Percentiles rank a stretch among this genome's conserved stretches.
Evolutionary conservation across 441 rosid genomes (phyloP).

Genomic region (Eutrema salsugineum): DNA sequence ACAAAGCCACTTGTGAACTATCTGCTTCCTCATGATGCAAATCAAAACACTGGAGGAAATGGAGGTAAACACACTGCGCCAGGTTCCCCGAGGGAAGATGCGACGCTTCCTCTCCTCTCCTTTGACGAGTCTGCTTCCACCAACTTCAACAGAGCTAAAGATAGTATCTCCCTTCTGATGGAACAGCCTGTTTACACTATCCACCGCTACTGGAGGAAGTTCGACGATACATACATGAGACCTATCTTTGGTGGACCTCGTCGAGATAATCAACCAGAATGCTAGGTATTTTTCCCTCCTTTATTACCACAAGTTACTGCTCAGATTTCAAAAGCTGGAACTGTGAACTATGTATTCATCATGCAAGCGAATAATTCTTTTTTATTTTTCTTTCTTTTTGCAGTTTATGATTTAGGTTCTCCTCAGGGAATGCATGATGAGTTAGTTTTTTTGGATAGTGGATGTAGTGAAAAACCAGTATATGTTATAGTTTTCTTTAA

Average conservation of each 20-base stretch:
- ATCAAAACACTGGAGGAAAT: not conserved
- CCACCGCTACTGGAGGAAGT: slow-evolving; percentile 86
- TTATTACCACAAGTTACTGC: not conserved
- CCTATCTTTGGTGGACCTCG: slow-evolving; percentile 82
- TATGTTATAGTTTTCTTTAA: not conserved
- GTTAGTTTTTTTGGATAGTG: slow-evolving; percentile 1
- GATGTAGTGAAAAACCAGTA: slow-evolving; percentile 6
- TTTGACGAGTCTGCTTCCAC: slow-evolving; percentile 63
- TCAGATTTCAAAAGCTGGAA: not conserved
- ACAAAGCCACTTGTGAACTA: slow-evolving; percentile 68
- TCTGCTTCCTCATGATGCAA: slow-evolving; percentile 48
- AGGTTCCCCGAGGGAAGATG: slow-evolving; percentile 49
- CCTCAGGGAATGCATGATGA: not conserved
- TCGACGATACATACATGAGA: slow-evolving; percentile 80
- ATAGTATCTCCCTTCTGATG: slow-evolving; percentile 65
- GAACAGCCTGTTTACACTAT: slow-evolving; percentile 75
- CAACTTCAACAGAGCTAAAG: slow-evolving; percentile 62
- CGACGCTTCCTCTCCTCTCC: slow-evolving; percentile 61
- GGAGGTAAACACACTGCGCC: slow-evolving; percentile 27
- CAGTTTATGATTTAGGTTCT: slow-evolving; percentile 5
- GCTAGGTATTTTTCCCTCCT: slow-evolving; percentile 29
- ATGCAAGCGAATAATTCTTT: not conserved
- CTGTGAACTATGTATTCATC: not conserved
- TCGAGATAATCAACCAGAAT: slow-evolving; percentile 30
- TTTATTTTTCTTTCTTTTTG: not conserved